A percentile compares a stretch with the other conserved stretches of the same genome.
These are phyloP conservation scores for Candida patagonica DNA, from an alignment of 805 yeast species.

Conservation along the genomic window DNA sequence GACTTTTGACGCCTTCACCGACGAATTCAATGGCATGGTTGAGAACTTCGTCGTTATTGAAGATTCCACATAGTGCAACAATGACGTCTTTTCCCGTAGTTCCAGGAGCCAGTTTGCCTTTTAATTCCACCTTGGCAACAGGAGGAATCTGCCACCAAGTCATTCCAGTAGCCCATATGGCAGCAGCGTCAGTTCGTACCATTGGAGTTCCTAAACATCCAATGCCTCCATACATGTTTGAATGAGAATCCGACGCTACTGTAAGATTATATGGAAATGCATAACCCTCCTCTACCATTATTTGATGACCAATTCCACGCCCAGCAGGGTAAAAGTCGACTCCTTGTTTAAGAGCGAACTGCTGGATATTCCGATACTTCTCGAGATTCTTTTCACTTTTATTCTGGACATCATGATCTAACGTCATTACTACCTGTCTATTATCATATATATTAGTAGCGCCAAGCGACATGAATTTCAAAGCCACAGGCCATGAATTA, in stretches of 20 bases:
- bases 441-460: slow-evolving; percentile 76
- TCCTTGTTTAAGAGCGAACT: slow-evolving; percentile 83
- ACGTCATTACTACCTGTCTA: slow-evolving; percentile 88
- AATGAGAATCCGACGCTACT: slow-evolving; percentile 96
- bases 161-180: slow-evolving; percentile 99
- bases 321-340: slow-evolving; percentile 98
- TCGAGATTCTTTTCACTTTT: slow-evolving; percentile 78
- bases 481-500: slow-evolving; percentile 98
- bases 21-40: slow-evolving; percentile 91
- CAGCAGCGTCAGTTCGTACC: slow-evolving; percentile 97
- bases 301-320: slow-evolving; percentile 97
- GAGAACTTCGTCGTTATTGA: slow-evolving; percentile 86
- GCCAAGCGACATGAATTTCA: slow-evolving; percentile 91
- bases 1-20: slow-evolving; percentile 63
- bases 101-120: slow-evolving; percentile 73
- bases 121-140: slow-evolving; percentile 84
- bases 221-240: slow-evolving; percentile 95
- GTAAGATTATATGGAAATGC: slow-evolving; percentile 90
- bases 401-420: slow-evolving; percentile 98
- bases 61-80: slow-evolving; percentile 86
- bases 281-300: slow-evolving; percentile 98
- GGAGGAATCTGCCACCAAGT: slow-evolving; percentile 99
- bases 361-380: slow-evolving; percentile 81
- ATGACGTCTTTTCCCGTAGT: slow-evolving; percentile 96
- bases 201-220: slow-evolving; percentile 96